phyloP scores from a whole-genome alignment of 768 basidiomycete genomes.

The Rubroboletus pulcherrimus region DNA sequence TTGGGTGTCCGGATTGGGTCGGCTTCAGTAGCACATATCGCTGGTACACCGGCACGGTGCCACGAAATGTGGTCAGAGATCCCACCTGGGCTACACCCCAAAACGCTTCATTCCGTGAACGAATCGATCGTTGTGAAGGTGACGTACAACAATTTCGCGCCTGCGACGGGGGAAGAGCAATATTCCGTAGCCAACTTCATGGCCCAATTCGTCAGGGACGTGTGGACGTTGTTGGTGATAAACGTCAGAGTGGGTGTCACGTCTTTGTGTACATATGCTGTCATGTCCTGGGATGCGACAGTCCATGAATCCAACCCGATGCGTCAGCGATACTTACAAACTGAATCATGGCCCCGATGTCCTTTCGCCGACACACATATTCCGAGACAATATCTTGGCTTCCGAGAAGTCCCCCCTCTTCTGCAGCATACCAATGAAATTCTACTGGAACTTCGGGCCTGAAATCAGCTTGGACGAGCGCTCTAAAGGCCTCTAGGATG shows the following conservation, averaged over 20 bases:
- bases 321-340: conserved; percentile 43
- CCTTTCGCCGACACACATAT: conserved; percentile 43
- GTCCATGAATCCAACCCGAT: not conserved
- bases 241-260: conserved; percentile 13
- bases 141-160: conserved; percentile 32
- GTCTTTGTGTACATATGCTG: conserved; percentile 29
- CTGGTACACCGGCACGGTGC: conserved; percentile 40
- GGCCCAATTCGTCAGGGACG: conserved; percentile 41
- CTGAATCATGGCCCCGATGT: conserved; percentile 51
- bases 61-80: conserved; percentile 48
- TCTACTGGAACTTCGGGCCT: conserved; percentile 62
- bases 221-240: conserved; percentile 38
- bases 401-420: conserved; percentile 37
- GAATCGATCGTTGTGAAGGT: not conserved
- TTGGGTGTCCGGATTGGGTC: conserved; percentile 39
- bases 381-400: conserved; percentile 48
- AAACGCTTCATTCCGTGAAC: not conserved
- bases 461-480: conserved; percentile 65
- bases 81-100: conserved; percentile 26
- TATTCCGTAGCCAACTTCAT: conserved; percentile 35
- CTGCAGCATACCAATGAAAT: conserved; percentile 84
- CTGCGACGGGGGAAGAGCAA: conserved; percentile 6
- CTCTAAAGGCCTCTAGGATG: conserved; percentile 76
- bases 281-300: conserved; percentile 30
- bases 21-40: conserved; percentile 42